These are phyloP conservation scores for Hymenoscyphus salicellus DNA, from an alignment of 2,329 filamentous ascomycete species.

Conservation along the genomic window DNA sequence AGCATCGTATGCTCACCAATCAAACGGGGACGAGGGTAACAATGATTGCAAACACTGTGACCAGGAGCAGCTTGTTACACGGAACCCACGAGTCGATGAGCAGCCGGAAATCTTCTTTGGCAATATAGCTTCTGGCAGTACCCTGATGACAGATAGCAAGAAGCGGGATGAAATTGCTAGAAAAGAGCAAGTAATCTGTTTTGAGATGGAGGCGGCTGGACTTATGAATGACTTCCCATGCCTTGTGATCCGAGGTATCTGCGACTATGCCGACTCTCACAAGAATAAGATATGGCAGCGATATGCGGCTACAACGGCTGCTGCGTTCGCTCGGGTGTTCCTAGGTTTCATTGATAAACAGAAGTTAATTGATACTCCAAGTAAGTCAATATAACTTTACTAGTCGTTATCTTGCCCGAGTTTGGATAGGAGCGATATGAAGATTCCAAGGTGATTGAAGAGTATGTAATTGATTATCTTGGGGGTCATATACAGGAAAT, in stretches of 20 bases:
- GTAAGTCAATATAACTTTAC: too few relatives aligned
- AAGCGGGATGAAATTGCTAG: conserved; percentile 2
- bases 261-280: conserved; percentile 21
- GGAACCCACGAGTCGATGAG: background rate
- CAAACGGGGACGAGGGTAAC: background rate
- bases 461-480: background rate
- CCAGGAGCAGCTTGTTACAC: background rate
- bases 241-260: conserved; percentile 22
- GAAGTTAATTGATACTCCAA: background rate
- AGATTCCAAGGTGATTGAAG: background rate
- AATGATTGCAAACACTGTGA: background rate
- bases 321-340: conserved; percentile 15
- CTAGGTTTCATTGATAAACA: background rate
- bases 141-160: conserved; percentile 15
- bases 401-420: too few relatives aligned
- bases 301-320: conserved; percentile 18
- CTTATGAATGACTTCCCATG: conserved; percentile 16
- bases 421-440: conserved; percentile 2
- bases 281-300: conserved; percentile 19
- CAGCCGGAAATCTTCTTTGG: conserved; percentile 15
- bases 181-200: conserved; percentile 12
- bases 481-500: background rate
- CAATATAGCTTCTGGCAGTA: conserved; percentile 17
- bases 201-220: conserved; percentile 21
- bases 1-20: background rate